phyloP scores from a whole-genome alignment of 306 rosid species.

The Acacia acuminata region DNA sequence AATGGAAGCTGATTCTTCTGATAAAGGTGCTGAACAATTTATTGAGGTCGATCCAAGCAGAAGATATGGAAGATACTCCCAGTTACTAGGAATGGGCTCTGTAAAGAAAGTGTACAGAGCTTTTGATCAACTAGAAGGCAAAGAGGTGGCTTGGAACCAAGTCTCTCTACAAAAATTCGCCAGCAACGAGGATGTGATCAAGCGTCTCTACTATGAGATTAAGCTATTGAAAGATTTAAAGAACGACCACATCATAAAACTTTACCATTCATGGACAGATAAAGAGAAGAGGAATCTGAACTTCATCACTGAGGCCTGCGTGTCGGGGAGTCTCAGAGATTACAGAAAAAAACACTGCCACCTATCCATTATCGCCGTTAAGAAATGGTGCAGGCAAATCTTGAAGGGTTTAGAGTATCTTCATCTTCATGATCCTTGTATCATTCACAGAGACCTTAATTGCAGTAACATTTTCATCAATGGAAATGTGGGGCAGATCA shows the following conservation, averaged over 20 bases:
- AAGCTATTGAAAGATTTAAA: neutral
- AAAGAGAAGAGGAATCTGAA: neutral
- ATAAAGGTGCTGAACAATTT: neutral
- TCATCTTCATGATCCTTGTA: conserved; percentile 21
- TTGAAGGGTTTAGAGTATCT: conserved; percentile 24
- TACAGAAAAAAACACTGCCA: neutral
- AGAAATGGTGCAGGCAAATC: conserved; percentile 32
- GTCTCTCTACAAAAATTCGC: neutral
- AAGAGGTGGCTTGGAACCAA: neutral
- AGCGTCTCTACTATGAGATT: neutral
- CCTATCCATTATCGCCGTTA: neutral
- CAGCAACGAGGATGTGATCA: neutral
- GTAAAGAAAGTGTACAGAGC: neutral
- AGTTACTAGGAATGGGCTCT: neutral
- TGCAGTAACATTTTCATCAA: conserved; percentile 29
- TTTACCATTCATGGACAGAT: neutral
- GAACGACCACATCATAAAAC: neutral
- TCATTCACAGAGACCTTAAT: conserved; percentile 33
- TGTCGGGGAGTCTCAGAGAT: neutral
- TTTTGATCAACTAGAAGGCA: neutral
- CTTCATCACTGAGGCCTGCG: neutral
- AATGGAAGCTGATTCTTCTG: neutral
- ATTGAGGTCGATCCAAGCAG: neutral
- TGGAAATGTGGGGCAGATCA: conserved; percentile 17
- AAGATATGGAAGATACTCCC: neutral